Base-by-base conservation (phyloP, 345 rosid species). In the Lepidium sativum region DNA sequence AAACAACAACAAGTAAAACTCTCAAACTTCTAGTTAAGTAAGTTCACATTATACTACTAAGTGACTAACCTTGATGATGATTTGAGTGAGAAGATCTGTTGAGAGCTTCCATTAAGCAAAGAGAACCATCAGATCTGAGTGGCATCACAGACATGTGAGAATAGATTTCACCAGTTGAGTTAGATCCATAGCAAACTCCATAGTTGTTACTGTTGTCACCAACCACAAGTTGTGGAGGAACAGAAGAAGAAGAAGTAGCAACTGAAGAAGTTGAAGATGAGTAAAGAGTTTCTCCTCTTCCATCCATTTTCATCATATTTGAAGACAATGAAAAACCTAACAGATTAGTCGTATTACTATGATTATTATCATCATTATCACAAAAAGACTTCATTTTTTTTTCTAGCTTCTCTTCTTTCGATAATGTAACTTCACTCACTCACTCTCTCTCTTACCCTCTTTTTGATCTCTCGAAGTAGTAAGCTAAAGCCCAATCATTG, bases 111-210 rank as follows among this genome's bases (percentile, higher is more conserved):
- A 87, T 84, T 12, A 84, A 66, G 77, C 96, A 94, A 69, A 87
- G 95, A 54, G 99, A 94, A 8, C 97, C 99, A 52, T 94, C 96
- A 65, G 99, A 90, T 78, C 81, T 86, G 52, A 94, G 83, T 20
- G 99, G 97, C 96, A 94, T 89, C 4, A 77, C 80, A 20, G 95
- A 80, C 72, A 84, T 64, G 34, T 85, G 79, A 47, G 90, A 81
- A 62, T 75, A 86, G 27, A 76, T 55, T 23, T 67, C 81, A 18
- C 77, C 64, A 40, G 70, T 75, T 68, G 75, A 63, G 69, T 70
- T 64, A 65, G 79, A 75, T 53, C 86, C 87, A 75, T 66, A 83
- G 80, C 68, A 81, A 65, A 75, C 68, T 41, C 85, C 70, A 54
- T 64, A 83, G 72, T 70, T 79, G 75, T 45, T 78, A 55, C 79